phyloP scores from a whole-genome alignment of 208 protist genomes.

The Acanthamoeba pearcei region DNA sequence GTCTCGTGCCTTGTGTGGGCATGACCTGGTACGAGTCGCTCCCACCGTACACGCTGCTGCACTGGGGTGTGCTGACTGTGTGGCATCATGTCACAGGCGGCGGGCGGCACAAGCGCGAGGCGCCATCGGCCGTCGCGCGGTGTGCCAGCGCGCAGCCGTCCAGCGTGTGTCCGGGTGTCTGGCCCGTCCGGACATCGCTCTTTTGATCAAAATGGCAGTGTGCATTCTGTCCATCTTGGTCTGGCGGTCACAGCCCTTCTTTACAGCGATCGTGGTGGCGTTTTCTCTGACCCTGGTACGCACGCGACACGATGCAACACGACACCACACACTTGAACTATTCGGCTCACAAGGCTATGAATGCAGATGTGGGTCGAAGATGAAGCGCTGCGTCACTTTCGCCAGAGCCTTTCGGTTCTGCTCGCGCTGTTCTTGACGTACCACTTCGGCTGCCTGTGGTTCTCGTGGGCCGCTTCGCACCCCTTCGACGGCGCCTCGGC shows the following conservation, averaged over 20 bases:
- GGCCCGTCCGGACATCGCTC: background rate
- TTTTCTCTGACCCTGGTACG: background rate
- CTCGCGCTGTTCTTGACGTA: background rate
- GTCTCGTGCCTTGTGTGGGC: background rate
- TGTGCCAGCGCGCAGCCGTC: background rate
- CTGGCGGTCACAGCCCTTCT: background rate
- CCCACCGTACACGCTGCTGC: background rate
- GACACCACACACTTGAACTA: background rate
- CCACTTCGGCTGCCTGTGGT: conserved; percentile 30
- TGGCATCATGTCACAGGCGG: background rate
- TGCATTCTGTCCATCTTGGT: background rate
- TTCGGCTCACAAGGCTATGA: background rate
- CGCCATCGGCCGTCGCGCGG: background rate
- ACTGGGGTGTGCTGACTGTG: too few species aligned
- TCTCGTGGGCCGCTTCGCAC: conserved; percentile 1
- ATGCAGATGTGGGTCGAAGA: background rate
- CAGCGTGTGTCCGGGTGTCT: background rate
- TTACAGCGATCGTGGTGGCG: background rate
- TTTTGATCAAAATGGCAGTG: background rate
- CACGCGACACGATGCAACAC: background rate
- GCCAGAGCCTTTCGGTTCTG: background rate
- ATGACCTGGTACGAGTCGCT: background rate
- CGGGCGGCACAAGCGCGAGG: background rate
- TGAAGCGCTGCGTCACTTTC: background rate
- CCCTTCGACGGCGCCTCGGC: background rate